These are phyloP conservation scores for Beverwykella pulmonaria DNA, from an alignment of 495 filamentous ascomycete genomes.

Conservation along the genomic window DNA sequence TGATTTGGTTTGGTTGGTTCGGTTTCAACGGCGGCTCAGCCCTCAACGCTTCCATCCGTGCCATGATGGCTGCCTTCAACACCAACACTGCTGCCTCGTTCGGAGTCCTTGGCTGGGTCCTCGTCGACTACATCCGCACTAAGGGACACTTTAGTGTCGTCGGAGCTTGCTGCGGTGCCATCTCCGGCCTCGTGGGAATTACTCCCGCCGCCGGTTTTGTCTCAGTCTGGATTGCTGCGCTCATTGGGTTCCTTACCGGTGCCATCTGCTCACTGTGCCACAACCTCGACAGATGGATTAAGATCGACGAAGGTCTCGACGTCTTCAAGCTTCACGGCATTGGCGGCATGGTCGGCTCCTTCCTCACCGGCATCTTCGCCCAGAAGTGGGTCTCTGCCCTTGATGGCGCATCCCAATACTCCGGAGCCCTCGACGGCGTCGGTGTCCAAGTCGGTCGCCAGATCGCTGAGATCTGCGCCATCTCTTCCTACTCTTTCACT, in stretches of 20 bases:
- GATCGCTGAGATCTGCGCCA: constrained; percentile 61
- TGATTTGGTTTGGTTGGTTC: constrained; percentile 65
- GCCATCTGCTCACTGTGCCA: constrained; percentile 55
- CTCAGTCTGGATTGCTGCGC: constrained; percentile 57
- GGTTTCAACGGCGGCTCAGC: constrained; percentile 66
- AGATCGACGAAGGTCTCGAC: constrained; percentile 64
- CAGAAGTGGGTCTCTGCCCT: constrained; percentile 46
- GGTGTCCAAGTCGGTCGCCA: constrained; percentile 62
- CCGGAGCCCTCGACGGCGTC: constrained; percentile 61
- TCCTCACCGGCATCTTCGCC: constrained; percentile 67
- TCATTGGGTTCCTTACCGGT: constrained; percentile 62
- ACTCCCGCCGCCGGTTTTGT: constrained; percentile 67
- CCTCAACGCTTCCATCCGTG: constrained; percentile 59
- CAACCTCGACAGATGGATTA: constrained; percentile 60
- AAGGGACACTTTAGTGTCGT: constrained; percentile 61
- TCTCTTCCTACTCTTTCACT: constrained; percentile 58
- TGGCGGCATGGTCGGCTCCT: constrained; percentile 63
- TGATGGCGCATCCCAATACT: constrained; percentile 53
- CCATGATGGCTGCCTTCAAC: constrained; percentile 63
- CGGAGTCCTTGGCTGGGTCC: constrained; percentile 61
- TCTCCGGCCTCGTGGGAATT: constrained; percentile 66
- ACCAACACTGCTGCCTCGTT: constrained; percentile 62
- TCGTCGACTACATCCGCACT: constrained; percentile 60
- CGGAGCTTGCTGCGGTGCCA: constrained; percentile 63
- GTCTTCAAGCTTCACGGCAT: constrained; percentile 67